These are phyloP conservation scores for Kluyveromyces aestuarii DNA, from an alignment of 805 yeast genomes.

Conservation along the genomic window DNA sequence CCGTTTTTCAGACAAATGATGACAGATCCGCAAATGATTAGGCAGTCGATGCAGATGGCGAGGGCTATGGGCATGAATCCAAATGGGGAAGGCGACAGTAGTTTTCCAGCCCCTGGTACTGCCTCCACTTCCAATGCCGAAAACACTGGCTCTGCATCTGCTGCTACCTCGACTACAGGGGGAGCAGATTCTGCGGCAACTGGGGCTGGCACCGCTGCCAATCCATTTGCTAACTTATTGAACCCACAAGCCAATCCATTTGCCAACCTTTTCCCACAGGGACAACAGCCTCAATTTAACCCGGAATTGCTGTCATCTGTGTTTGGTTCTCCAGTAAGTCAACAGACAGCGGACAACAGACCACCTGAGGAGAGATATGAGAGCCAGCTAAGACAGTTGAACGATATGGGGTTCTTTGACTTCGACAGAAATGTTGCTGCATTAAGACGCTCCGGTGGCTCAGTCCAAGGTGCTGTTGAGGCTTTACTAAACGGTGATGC, in stretches of 20 bases:
- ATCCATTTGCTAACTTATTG: slow-evolving; percentile 45
- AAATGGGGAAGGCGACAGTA: slow-evolving; percentile 25
- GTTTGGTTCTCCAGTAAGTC: slow-evolving; percentile 30
- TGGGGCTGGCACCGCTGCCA: slow-evolving; percentile 18
- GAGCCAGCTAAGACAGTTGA: slow-evolving; percentile 60
- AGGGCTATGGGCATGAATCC: slow-evolving; percentile 31
- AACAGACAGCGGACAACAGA: slow-evolving; percentile 40
- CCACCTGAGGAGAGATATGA: slow-evolving; percentile 79
- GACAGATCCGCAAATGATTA: slow-evolving; percentile 76
- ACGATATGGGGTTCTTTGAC: slow-evolving; percentile 82
- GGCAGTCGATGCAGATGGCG: slow-evolving; percentile 73
- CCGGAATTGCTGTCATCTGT: slow-evolving; percentile 39
- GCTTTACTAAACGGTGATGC: slow-evolving; percentile 60
- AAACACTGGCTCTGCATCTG: slow-evolving; percentile 11
- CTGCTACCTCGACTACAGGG: no score
- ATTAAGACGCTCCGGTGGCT: slow-evolving; percentile 90
- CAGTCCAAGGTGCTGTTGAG: slow-evolving; percentile 94
- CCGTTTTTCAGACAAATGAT: slow-evolving; percentile 74
- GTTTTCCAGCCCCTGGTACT: slow-evolving; percentile 45
- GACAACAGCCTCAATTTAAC: slow-evolving; percentile 32
- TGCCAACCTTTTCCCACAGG: slow-evolving; percentile 26
- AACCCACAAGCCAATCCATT: slow-evolving; percentile 35
- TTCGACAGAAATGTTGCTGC: slow-evolving; percentile 90
- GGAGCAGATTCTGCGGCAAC: slow-evolving; percentile 19
- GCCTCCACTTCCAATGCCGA: slow-evolving; percentile 10